Conservation (phyloP, 1,284 basidiomycete genomes). For the Schizophyllum commune region DNA sequence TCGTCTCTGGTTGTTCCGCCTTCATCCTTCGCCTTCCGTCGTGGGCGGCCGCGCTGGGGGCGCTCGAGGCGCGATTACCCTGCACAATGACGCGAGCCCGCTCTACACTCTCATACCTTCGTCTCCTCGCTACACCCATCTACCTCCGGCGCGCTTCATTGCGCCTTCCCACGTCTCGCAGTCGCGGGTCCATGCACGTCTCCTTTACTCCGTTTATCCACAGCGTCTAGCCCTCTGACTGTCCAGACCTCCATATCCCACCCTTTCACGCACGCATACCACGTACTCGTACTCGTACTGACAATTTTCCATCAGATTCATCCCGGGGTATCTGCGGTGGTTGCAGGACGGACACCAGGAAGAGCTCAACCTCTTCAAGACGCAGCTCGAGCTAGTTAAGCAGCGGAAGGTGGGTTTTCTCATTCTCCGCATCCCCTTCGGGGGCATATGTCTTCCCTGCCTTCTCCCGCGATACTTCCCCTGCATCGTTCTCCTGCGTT, state of each 20-base stretch:
- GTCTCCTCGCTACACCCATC: too few relatives aligned
- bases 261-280: too few relatives aligned
- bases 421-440: too few relatives aligned
- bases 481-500: too few relatives aligned
- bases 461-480: too few relatives aligned
- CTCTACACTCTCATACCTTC: too few relatives aligned
- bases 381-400: constrained; percentile 38
- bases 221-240: not conserved
- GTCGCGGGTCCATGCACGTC: too few relatives aligned
- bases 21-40: too few relatives aligned
- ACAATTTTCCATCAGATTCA: constrained; percentile 31
- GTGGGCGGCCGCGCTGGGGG: too few relatives aligned
- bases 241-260: not conserved
- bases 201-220: not conserved
- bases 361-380: constrained; percentile 48
- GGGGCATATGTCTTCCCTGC: not conserved
- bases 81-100: not conserved
- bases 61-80: not conserved
- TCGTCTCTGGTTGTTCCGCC: too few relatives aligned
- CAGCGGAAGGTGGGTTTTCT: constrained; percentile 30
- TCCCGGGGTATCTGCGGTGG: constrained; percentile 51
- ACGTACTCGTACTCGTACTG: not conserved
- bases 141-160: too few relatives aligned
- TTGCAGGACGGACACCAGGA: constrained; percentile 45
- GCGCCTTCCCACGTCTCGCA: too few relatives aligned